Base-by-base conservation (phyloP, 257 asterid species). In the Fraxinus excelsior region DNA sequence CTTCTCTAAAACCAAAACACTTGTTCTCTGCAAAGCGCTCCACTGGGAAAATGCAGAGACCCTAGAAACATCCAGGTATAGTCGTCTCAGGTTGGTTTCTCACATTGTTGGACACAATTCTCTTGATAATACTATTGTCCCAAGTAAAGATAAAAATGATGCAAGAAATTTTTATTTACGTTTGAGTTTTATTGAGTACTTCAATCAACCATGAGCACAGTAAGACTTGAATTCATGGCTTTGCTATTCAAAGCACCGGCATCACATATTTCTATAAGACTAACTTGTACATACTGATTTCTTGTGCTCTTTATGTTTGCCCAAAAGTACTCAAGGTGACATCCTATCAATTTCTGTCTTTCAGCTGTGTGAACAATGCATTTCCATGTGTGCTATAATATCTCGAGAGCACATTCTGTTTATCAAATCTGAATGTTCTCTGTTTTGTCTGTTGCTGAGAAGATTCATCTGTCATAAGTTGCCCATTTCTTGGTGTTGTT, bases 21-120 rank as follows among this genome's bases (percentile, higher is more conserved):
- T 85, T 93, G 86, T 89, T 84, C 67, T 83, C 94, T 12, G 99
- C 97, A 81, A 95, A 95, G 84, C 90, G 97, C 4, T 81, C 89
- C 49, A 90, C 3, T 21, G 97, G 98, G 37, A 95, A 95, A 81
- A 95, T 94, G 7, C 73, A 91, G 4, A 88, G 99, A 62, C 97
- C 97, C 12, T 90, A 88, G 87, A 74, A 46, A 58, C 60, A 21
- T 71, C 14, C 49, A 86, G 51, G 98, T 90, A 89, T 53, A 26
- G 16, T n/a, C 28, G 7, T n/a, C 3, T 56, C 26, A 18, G 3
- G 65, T 56, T 56, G 26, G 12, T 56, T 56, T 56, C 64, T 16
- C 65, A 56, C 65, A n/a, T 5, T 56, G 65, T n/a, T 7, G 16
- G 51, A 42, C 4, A 42, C 51, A 42, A 18, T 42, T 42, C 51